Conservation (phyloP, 1,284 basidiomycete species). For the Ustilago trichophora region DNA sequence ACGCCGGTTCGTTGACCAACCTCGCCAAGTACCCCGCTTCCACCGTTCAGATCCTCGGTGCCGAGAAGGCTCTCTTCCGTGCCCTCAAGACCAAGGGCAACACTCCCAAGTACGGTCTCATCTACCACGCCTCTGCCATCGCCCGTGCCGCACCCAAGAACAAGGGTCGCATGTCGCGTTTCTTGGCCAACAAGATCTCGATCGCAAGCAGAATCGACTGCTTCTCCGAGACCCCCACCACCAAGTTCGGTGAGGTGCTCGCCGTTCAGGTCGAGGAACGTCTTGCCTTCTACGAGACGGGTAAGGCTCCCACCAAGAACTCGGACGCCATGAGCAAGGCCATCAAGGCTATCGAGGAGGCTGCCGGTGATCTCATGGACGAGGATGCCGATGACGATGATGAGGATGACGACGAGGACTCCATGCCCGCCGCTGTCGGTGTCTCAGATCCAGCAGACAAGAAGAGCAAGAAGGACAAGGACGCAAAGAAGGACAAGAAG, state of each 20-base stretch:
- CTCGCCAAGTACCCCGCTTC: constrained; percentile 98
- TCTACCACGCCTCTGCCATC: constrained; percentile 77
- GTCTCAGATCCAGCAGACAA: constrained; percentile 55
- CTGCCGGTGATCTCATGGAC: constrained; percentile 76
- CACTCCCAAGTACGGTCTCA: constrained; percentile 82
- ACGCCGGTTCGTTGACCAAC: constrained; percentile 96
- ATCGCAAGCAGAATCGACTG: constrained; percentile 98
- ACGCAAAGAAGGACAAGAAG: constrained; percentile 77
- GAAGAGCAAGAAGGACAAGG: constrained; percentile 74
- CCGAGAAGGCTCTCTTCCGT: constrained; percentile 97
- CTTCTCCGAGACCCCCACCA: constrained; percentile 83
- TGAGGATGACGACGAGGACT: constrained; percentile 71
- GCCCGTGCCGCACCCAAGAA: constrained; percentile 92
- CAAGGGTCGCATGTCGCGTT: constrained; percentile 85
- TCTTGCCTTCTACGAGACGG: constrained; percentile 85
- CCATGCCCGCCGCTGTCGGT: constrained; percentile 67
- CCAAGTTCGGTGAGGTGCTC: constrained; percentile 94
- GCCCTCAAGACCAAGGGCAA: constrained; percentile 99
- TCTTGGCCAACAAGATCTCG: constrained; percentile 95
- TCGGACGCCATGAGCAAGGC: constrained; percentile 78
- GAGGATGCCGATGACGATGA: constrained; percentile 73
- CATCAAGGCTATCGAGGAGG: constrained; percentile 78
- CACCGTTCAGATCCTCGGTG: constrained; percentile 96
- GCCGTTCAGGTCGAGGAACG: constrained; percentile 95
- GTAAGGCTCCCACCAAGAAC: constrained; percentile 64